Conservation (phyloP, 2,329 filamentous ascomycete species). For the Xenoacremonium recifei region DNA sequence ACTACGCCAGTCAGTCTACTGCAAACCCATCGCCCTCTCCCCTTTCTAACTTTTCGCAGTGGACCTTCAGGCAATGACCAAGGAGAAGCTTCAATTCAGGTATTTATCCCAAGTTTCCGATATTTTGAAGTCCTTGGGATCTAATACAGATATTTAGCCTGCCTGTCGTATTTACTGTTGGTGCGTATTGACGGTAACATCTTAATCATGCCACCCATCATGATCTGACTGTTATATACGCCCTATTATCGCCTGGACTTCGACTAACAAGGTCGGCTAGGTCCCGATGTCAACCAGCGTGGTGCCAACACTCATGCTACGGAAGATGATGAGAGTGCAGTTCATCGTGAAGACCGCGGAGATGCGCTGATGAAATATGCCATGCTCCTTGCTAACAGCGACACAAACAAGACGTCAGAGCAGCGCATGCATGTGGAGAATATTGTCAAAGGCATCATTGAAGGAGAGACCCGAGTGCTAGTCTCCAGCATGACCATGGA, state of each 20-base stretch:
- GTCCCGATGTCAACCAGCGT: conserved; percentile 66
- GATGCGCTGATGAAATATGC: conserved; percentile 79
- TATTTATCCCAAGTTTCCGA: background rate
- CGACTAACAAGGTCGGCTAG: too few species aligned
- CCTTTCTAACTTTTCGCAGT: conserved; percentile 77
- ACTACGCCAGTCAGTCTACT: too few species aligned
- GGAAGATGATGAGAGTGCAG: conserved; percentile 19
- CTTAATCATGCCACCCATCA: too few species aligned
- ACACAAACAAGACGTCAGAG: conserved; percentile 38
- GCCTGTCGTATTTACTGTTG: conserved; percentile 83
- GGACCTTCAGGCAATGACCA: conserved; percentile 83
- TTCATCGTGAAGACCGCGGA: conserved; percentile 47
- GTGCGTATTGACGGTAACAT: too few species aligned
- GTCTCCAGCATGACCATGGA: conserved; percentile 92
- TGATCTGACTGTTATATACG: too few species aligned
- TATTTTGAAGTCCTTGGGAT: too few species aligned
- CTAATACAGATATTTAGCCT: conserved; percentile 69
- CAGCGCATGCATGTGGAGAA: conserved; percentile 67
- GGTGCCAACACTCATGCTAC: conserved; percentile 39
- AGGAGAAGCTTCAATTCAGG: conserved; percentile 70
- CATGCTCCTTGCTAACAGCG: conserved; percentile 71
- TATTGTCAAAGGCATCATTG: conserved; percentile 87
- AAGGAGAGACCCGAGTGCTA: conserved; percentile 81
- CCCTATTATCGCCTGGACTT: too few species aligned
- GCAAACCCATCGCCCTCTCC: too few species aligned